Evolutionary conservation across 2,329 filamentous ascomycete species (phyloP), one percentile per base, ranked within the genome.

Genomic region (Colletotrichum echinochloae): DNA sequence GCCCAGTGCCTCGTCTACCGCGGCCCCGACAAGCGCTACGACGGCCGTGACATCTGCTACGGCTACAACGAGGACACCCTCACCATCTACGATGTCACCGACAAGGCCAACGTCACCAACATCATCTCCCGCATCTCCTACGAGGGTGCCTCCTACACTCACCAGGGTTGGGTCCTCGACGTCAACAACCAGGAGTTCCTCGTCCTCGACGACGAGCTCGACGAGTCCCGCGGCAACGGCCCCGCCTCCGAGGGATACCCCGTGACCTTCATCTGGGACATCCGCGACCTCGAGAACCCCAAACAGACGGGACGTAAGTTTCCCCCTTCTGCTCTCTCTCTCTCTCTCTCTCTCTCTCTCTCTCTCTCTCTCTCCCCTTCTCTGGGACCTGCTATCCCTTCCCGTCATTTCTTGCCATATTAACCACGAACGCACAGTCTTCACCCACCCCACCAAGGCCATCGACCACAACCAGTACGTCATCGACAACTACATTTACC

Each of bases 1-100:
- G 88, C 88, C 0, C 87, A 90, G 75, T 89, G 87, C 71, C 77
- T 89, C 33, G 83, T 85, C 37, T 88, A 88, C 75, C 82, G 81
- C 9, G 87, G 87, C 0, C 86, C 87, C 0, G 83, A 88, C 70
- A 78, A 77, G 30, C 74, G 80, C 30, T 89, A 84, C 76, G 76
- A 78, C 4, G 85, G 83, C 30, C 80, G 78, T 2, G 85, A 89
- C 64, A 87, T 89, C 74, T 89, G 87, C 82, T 88, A 87, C 74
- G 85, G 82, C 69, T 88, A 86, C 79, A 87, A 88, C 74, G 84
- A 86, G 71, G 84, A 86, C 73, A 83, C 82, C 0, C 77, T 87
- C 41, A 87, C 85, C n/a, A 85, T 87, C 51, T 86, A 86, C 74
- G 85, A 88, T 69, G 81, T 88, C 1, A 87, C 84, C 1, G 77